A percentile compares a stretch with the other conserved stretches of the same genome.
phyloP scores from a whole-genome alignment of 345 rosid species.

The Brassica napus region Da-Ae NC_063442.1:24208501-24209000 shows the following conservation, averaged over 20 bases:
- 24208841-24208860: not conserved
- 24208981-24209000: conserved; percentile 94
- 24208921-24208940: conserved; percentile 99
- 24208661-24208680: conserved; percentile 89
- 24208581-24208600: conserved; percentile 35
- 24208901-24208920: conserved; percentile 65
- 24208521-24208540: not conserved
- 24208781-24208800: conserved; percentile 67
- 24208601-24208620: conserved; percentile 85
- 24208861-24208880: not conserved
- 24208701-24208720: conserved; percentile 90
- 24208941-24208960: conserved; percentile 97
- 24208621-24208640: conserved; percentile 90
- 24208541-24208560: not conserved
- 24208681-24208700: conserved; percentile 93
- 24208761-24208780: conserved; percentile 94
- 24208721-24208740: conserved; percentile 89
- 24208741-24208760: conserved; percentile 91
- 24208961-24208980: conserved; percentile 97
- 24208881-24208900: not conserved
- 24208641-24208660: conserved; percentile 80
- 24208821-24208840: not conserved
- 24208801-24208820: not conserved
- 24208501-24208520: not conserved
- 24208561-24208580: not conserved